Percentiles rank a stretch among this genome's conserved stretches.
Evolutionary conservation across 495 filamentous ascomycete species (phyloP).

Genomic region (Astrocystis sublimbata): DNA sequence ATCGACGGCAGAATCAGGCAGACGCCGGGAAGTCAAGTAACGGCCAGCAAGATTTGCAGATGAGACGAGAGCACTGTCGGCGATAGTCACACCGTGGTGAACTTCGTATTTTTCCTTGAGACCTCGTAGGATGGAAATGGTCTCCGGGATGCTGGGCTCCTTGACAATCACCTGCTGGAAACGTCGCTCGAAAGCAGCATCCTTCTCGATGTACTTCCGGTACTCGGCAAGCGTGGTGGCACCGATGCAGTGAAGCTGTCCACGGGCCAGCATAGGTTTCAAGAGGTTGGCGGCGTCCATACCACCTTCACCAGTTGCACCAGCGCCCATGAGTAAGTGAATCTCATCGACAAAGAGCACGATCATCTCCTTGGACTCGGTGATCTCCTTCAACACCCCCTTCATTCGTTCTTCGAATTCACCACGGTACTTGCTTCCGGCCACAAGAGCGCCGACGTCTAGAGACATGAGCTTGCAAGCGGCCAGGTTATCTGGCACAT

Average conservation of each 20-base stretch:
- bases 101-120: slow-evolving; percentile 97
- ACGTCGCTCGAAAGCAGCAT: slow-evolving; percentile 93
- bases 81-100: slow-evolving; percentile 95
- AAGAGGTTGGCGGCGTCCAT: slow-evolving; percentile 98
- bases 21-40: slow-evolving; percentile 84
- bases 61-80: slow-evolving; percentile 87
- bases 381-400: slow-evolving; percentile 94
- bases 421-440: slow-evolving; percentile 95
- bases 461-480: slow-evolving; percentile 91
- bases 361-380: slow-evolving; percentile 95
- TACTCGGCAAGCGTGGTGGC: slow-evolving; percentile 94
- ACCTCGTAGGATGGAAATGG: slow-evolving; percentile 93
- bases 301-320: slow-evolving; percentile 87
- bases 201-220: slow-evolving; percentile 98
- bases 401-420: slow-evolving; percentile 99
- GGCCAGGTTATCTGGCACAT: slow-evolving; percentile 93
- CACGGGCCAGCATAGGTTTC: slow-evolving; percentile 93
- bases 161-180: slow-evolving; percentile 98
- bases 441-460: slow-evolving; percentile 91
- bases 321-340: slow-evolving; percentile 96
- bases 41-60: slow-evolving; percentile 87
- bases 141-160: slow-evolving; percentile 84
- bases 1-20: slow-evolving; percentile 96
- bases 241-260: slow-evolving; percentile 96
- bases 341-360: slow-evolving; percentile 98